These are phyloP conservation scores for Fagus crenata DNA, from an alignment of 306 rosid genomes.

Conservation along the genomic window DNA sequence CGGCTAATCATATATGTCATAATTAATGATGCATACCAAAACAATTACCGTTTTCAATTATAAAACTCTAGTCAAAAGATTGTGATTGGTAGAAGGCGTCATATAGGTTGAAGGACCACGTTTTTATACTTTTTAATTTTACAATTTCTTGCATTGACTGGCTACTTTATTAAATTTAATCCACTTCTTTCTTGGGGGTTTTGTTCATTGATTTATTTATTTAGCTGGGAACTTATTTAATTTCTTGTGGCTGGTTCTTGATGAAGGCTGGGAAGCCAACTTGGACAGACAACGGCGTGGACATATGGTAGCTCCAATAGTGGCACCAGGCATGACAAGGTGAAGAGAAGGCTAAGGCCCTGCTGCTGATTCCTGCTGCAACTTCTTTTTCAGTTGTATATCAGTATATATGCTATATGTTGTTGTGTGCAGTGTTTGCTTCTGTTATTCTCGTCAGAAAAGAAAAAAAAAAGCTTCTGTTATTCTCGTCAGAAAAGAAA, in stretches of 20 bases:
- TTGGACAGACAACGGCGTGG: conserved; percentile 44
- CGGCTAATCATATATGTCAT: too few relatives aligned
- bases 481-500: background rate
- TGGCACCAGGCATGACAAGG: conserved; percentile 48
- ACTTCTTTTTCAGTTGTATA: conserved; percentile 5
- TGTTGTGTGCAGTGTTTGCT: background rate
- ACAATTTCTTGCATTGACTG: background rate
- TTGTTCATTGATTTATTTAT: background rate
- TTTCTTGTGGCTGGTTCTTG: background rate
- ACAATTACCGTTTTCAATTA: background rate
- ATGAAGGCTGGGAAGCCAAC: conserved; percentile 69
- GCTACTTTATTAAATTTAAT: background rate
- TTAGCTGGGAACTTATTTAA: background rate
- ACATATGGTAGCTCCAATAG: conserved; percentile 23
- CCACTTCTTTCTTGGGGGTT: background rate
- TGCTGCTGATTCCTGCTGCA: conserved; percentile 18
- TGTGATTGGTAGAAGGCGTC: background rate
- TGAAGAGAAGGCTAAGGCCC: conserved; percentile 27
- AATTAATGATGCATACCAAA: background rate
- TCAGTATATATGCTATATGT: background rate
- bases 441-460: background rate
- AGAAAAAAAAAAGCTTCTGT: too few relatives aligned
- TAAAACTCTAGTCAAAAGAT: background rate
- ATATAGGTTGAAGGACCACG: background rate
- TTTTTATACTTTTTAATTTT: background rate